Percentiles rank a stretch among this genome's conserved stretches.
These are phyloP conservation scores for Bidens hawaiensis DNA, from an alignment of 140 eudicot species.

Conservation along the genomic window DNA sequence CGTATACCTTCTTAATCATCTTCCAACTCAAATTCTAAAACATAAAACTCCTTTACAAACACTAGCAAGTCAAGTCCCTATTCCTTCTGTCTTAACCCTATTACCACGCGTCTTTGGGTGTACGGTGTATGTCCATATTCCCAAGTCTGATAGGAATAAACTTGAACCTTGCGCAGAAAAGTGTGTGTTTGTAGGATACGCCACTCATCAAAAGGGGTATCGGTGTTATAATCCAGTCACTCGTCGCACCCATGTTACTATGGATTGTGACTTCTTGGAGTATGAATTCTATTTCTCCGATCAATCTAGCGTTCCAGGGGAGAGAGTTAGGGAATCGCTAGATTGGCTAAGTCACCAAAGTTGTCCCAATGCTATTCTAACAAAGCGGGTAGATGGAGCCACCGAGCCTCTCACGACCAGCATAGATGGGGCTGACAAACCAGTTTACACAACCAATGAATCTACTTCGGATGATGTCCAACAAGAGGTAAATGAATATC, in stretches of 20 bases:
- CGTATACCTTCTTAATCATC: neutral
- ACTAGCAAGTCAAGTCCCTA: too few relatives aligned
- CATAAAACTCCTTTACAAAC: conserved; percentile 13
- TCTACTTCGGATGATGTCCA: neutral
- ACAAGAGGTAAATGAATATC: neutral
- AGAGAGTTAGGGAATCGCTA: too few relatives aligned
- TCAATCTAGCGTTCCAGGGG: too few relatives aligned
- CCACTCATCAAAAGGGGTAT: too few relatives aligned
- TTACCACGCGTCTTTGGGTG: conserved; percentile 11
- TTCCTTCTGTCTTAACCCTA: neutral
- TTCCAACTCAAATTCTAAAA: conserved; percentile 12
- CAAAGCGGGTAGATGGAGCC: neutral
- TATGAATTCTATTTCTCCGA: conserved; percentile 1
- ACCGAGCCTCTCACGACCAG: neutral
- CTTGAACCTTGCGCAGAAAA: conserved; percentile 10
- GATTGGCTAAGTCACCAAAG: too few relatives aligned
- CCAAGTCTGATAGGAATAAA: conserved; percentile 10
- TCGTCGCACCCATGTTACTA: too few relatives aligned
- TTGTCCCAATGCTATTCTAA: too few relatives aligned
- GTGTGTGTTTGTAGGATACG: too few relatives aligned
- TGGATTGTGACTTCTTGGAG: conserved; percentile 9
- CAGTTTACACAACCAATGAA: conserved; percentile 1
- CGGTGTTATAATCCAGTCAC: too few relatives aligned
- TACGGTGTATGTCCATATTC: neutral
- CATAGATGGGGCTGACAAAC: neutral